Evolutionary conservation across 2,329 filamentous ascomycete species (phyloP), one percentile per base, ranked within the genome.

Genomic region (Clarireedia hainanense): DNA sequence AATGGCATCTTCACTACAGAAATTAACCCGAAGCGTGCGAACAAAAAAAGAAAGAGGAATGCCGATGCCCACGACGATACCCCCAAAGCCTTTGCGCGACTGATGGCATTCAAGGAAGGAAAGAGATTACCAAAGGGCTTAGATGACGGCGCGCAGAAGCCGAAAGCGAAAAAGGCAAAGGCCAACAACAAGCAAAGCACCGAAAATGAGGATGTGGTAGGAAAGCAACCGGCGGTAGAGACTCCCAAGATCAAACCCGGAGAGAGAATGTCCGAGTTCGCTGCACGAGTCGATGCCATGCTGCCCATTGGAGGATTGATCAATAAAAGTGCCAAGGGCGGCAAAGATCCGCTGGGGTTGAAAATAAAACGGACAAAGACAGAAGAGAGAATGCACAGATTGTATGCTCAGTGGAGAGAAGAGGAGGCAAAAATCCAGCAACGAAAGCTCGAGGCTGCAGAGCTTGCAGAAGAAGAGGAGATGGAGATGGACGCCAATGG

Each of bases 191-290:
- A 52, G 10, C 58, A 60, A 36, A n/a, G 56, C 7, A 50, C 47
- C 4, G 58, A 62, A 36, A 48, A 58, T 9, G 52, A 54, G 10
- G 34, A 52, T 55, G 58, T 60, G 47, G 56, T 17, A 24, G 37
- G 61, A n/a, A 57, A 63, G 46, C 42, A 59, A 12, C 30, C n/a
- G 67, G 61, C 46, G 2, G 62, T 64, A 6, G 72, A 76, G 26
- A 66, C 78, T 2, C 84, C 84, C 0, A 88, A 81, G 48, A 96
- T 97, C 60, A 80, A 83, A 15, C 91, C 91, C 0, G 89, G 90
- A 51, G 94, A 99, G 71, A 82, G 83, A 51, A 75, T 97, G 67
- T 83, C 86, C 4, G 88, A 95, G 52, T 99, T 95, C 68, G 76
- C 84, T 6, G 81, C 85, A 10, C 84, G 91, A 30, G 94, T 99